Evolutionary conservation across 2,329 filamentous ascomycete genomes (phyloP), one percentile per base, ranked within the genome.

Genomic region (Dactylella cylindrospora): DNA sequence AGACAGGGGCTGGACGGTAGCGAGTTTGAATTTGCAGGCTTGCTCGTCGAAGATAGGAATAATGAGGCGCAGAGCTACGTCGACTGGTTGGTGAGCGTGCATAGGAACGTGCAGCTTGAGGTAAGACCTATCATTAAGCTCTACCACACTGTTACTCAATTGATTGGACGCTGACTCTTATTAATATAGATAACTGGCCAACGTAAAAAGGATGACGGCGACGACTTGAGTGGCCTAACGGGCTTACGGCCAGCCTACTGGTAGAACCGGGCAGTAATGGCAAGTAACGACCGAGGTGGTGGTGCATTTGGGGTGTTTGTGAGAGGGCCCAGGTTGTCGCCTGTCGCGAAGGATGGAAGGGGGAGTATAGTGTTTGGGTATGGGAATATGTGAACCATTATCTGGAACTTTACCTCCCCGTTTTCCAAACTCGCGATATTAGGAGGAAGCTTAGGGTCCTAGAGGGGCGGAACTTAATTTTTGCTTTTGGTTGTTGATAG

Each of bases 21-120:
- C 2, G 93, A 98, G 73, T 97, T 90, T 70, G 93, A 98, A 73
- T 98, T 97, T 76, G 93, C 93, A 5, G 79, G 90, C 47, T 78
- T 94, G 74, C 74, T 98, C 67, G 84, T 95, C 25, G 93, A 98
- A 74, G 93, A 98, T 71, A 82, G 93, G 66, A 97, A 97, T 73
- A 95, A 95, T 68, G 93, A 98, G 76, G 93, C 93, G 28, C 90
- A 95, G 75, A 95, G 88, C 71, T 98, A 97, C 74, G 93, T 97
- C 26, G 93, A 98, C 75, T 98, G 93, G 93, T 78, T 98, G 70
- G 93, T 98, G 55, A 88, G 95, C 73, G 80, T 97, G 65, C 93
- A 98, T 74, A 85, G 91, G 69, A 84, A 87, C 67, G 93, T 98
- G 66, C 90, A 95, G 72, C 78, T 95, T 66, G 93, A 98, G 80